Evolutionary conservation across 2,329 filamentous ascomycete species (phyloP), one percentile per base, ranked within the genome.

Genomic region (Cytospora chrysosperma): DNA sequence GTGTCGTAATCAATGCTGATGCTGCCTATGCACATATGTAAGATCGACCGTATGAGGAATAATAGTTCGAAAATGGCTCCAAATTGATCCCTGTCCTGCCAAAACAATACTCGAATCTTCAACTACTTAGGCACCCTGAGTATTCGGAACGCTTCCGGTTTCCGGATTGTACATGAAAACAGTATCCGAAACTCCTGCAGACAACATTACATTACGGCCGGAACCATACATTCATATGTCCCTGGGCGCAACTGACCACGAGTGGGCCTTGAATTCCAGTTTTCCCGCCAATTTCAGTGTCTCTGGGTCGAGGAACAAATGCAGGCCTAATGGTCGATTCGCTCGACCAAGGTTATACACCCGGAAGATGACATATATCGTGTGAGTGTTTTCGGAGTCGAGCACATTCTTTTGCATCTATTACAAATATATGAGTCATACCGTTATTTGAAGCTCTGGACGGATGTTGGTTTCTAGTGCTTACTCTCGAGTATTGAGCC

Each of bases 291-390:
- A 50, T 17, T 72, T 67, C 59, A 74, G 32, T 1, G 61, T 68
- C 61, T 75, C 72, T 0, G 74, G 78, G 68, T 81, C 75, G 1
- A 81, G 54, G 58, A 76, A 80, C 0, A 81, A 43, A 32, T 69
- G 73, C 43, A 79, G 21, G 0, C 70, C 73, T 28, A 77, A 69
- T 5, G 64, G 66, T 0, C 71, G n/a, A 37, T 34, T 40, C 13
- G 19, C 26, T 9, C 65, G 65, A 0, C 73, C 74, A 0, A 82
- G 54, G 50, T 78, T 70, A 50, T 70, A 80, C 0, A 81, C 78
- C 4, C 78, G 70, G 13, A 78, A 75, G 30, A 82, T 73, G 3
- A 79, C 63, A 58, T 81, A 81, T 1, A 81, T 66, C 12, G 53
- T 63, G 5, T 65, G 56, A 0, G 37, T 62, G 0, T 68, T 61